Conservation (phyloP, 1,284 basidiomycete genomes). For the Ganoderma multipileum region DNA sequence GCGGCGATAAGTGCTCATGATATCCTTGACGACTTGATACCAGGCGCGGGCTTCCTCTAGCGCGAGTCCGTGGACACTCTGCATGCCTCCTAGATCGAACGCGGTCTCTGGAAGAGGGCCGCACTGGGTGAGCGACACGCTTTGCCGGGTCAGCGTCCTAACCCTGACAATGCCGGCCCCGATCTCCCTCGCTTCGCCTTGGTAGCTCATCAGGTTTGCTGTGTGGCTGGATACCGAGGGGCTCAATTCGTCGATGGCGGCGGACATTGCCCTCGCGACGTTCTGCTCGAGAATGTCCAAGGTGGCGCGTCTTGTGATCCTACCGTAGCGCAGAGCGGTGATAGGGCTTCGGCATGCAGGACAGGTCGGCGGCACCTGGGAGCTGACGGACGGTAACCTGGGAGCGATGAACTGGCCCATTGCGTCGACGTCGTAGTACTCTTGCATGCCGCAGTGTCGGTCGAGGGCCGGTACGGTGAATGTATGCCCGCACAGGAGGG, state of each 20-base stretch:
- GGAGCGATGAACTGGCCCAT: slow-evolving; percentile 52
- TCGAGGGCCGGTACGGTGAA: slow-evolving; percentile 81
- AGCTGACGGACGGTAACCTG: slow-evolving; percentile 47
- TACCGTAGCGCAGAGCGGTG: slow-evolving; percentile 61
- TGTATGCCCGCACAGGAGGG: slow-evolving; percentile 66
- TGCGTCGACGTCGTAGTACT: slow-evolving; percentile 54
- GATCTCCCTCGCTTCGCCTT: slow-evolving; percentile 22
- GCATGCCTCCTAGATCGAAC: slow-evolving; percentile 20
- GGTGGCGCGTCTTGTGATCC: slow-evolving; percentile 65
- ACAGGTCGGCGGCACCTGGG: slow-evolving; percentile 58
- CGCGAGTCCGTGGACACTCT: slow-evolving; percentile 21
- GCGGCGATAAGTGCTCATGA: slow-evolving; percentile 46
- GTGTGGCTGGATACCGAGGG: slow-evolving; percentile 18
- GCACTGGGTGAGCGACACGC: not conserved
- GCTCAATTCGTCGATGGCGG: slow-evolving; percentile 19
- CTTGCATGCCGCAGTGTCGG: slow-evolving; percentile 58
- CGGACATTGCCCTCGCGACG: slow-evolving; percentile 59
- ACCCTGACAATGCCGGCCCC: not conserved
- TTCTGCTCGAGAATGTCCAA: slow-evolving; percentile 71
- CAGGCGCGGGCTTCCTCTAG: slow-evolving; percentile 44
- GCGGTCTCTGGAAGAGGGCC: slow-evolving; percentile 19
- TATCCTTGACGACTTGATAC: slow-evolving; percentile 41
- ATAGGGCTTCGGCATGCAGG: slow-evolving; percentile 62
- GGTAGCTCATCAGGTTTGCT: slow-evolving; percentile 5
- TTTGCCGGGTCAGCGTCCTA: not conserved